Conservation (phyloP, 768 basidiomycete genomes). For the Leucosporidium yakuticum region DNA sequence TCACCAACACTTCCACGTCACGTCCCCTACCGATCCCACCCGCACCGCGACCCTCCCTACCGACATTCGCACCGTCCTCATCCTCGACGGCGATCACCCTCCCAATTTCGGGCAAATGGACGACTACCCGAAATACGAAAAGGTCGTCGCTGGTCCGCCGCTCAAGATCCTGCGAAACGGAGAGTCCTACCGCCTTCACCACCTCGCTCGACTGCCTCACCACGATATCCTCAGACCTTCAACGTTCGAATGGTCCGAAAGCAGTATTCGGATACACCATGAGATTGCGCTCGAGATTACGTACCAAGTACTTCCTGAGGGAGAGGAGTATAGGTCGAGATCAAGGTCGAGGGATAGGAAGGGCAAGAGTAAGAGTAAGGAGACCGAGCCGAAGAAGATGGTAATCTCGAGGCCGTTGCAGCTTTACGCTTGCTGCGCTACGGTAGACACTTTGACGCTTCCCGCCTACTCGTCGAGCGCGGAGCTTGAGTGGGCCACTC, state of each 20-base stretch:
- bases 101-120: constrained; percentile 21
- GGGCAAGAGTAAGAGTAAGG: not conserved
- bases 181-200: constrained; percentile 20
- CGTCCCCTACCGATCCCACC: constrained; percentile 16
- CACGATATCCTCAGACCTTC: constrained; percentile 31
- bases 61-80: constrained; percentile 17
- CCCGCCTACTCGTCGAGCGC: too few relatives aligned
- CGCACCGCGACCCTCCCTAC: constrained; percentile 1
- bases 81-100: constrained; percentile 25
- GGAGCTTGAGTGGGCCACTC: too few relatives aligned
- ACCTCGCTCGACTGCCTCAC: constrained; percentile 32
- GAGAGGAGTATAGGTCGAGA: not conserved
- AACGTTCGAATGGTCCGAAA: constrained; percentile 20
- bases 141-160: constrained; percentile 5
- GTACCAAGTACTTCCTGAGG: not conserved
- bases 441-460: too few relatives aligned
- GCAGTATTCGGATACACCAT: constrained; percentile 21
- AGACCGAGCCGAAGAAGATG: not conserved
- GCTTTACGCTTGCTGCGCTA: constrained; percentile 5
- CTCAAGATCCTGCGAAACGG: constrained; percentile 14
- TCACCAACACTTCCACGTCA: constrained; percentile 22
- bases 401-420: constrained; percentile 26
- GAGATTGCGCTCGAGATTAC: not conserved
- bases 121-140: not conserved
- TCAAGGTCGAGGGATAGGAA: too few relatives aligned